phyloP scores from a whole-genome alignment of 306 rosid genomes.

The Castanea sativa region DNA sequence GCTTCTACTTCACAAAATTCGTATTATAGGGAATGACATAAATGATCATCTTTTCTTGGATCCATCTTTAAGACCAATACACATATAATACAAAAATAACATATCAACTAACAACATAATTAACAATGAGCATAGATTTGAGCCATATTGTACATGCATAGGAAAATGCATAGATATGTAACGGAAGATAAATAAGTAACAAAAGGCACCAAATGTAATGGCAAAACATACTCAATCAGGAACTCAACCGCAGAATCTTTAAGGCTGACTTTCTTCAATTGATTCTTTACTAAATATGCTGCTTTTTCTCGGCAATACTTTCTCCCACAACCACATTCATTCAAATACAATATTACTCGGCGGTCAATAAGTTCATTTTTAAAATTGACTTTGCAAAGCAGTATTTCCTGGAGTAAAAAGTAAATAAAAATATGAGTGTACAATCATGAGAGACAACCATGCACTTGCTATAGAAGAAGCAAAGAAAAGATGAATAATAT shows the following conservation, averaged over 20 bases:
- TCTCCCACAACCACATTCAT: constrained; percentile 77
- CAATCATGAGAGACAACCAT: neutral
- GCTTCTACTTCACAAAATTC: neutral
- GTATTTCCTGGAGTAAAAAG: constrained; percentile 63
- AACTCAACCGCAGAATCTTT: constrained; percentile 78
- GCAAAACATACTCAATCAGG: constrained; percentile 70
- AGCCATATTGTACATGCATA: neutral
- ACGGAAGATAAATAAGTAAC: neutral
- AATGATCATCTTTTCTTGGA: neutral
- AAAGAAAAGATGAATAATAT: neutral
- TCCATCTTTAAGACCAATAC: neutral
- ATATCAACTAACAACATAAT: neutral
- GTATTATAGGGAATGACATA: neutral
- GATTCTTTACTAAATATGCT: constrained; percentile 75
- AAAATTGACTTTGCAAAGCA: constrained; percentile 76
- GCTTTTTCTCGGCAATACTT: constrained; percentile 74
- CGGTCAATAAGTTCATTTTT: constrained; percentile 75
- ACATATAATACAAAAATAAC: too few species aligned
- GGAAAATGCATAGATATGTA: neutral
- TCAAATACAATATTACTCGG: constrained; percentile 71
- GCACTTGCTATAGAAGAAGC: neutral
- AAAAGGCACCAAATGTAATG: constrained; percentile 3
- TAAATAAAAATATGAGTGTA: neutral
- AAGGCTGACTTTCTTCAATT: constrained; percentile 73
- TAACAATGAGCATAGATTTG: neutral